Conservation (phyloP, 1,284 basidiomycete species). For the Trametes versicolor region DNA sequence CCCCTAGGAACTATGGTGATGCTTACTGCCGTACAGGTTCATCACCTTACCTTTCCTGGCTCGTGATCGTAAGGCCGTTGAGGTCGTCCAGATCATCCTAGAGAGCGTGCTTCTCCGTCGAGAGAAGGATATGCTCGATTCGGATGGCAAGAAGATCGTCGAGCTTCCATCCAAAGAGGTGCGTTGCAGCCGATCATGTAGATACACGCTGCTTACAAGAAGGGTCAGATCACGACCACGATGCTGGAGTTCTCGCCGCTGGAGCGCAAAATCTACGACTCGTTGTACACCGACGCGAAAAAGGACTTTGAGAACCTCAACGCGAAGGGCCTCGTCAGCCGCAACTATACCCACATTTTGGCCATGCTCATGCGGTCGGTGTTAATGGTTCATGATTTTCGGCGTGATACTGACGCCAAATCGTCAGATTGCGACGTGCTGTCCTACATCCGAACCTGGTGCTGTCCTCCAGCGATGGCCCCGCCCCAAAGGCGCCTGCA, state of each 20-base stretch:
- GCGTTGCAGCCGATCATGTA: background rate
- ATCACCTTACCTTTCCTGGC: slow-evolving; percentile 90
- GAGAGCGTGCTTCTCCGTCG: slow-evolving; percentile 91
- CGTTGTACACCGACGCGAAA: slow-evolving; percentile 75
- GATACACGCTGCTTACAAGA: background rate
- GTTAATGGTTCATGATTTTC: slow-evolving; percentile 13
- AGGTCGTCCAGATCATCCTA: slow-evolving; percentile 92
- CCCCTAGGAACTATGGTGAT: background rate
- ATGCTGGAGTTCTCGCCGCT: slow-evolving; percentile 78
- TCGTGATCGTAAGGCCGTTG: slow-evolving; percentile 89
- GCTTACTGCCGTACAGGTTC: slow-evolving; percentile 59
- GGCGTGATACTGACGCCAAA: background rate
- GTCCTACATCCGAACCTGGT: slow-evolving; percentile 89
- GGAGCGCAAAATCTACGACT: slow-evolving; percentile 86
- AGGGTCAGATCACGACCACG: slow-evolving; percentile 54
- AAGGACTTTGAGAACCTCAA: slow-evolving; percentile 79
- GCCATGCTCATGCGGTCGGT: slow-evolving; percentile 90
- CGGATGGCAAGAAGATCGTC: slow-evolving; percentile 89
- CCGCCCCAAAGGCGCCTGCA: slow-evolving; percentile 32
- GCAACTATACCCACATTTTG: slow-evolving; percentile 90
- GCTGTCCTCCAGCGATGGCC: slow-evolving; percentile 45
- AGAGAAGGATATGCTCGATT: slow-evolving; percentile 94
- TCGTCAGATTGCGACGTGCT: slow-evolving; percentile 79
- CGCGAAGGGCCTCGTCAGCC: slow-evolving; percentile 81
- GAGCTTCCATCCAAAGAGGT: slow-evolving; percentile 90